phyloP scores from a whole-genome alignment of 768 basidiomycete species.

The Amanita molliuscula region DNA sequence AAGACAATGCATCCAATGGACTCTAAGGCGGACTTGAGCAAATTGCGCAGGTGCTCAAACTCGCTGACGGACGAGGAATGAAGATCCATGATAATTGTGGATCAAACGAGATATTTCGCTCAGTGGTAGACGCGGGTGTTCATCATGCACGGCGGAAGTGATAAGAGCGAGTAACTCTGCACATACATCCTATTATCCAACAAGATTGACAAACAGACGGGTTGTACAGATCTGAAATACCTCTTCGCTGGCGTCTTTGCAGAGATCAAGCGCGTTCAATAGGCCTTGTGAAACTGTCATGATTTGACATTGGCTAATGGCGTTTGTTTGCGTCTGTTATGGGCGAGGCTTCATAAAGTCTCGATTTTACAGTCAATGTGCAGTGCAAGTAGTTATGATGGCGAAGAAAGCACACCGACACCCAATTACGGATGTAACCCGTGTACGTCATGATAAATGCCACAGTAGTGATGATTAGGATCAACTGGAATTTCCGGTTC shows the following conservation, averaged over 20 bases:
- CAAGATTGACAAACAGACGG: background rate
- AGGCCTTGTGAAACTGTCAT: background rate
- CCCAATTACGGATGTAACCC: too few species aligned
- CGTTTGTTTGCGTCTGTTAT: background rate
- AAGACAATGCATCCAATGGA: slow-evolving; percentile 31
- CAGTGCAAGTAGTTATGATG: too few species aligned
- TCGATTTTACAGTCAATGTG: too few species aligned
- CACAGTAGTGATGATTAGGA: too few species aligned
- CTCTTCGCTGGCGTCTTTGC: slow-evolving; percentile 10
- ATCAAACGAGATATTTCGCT: slow-evolving; percentile 22
- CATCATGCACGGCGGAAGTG: slow-evolving; percentile 24
- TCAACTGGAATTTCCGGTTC: too few species aligned
- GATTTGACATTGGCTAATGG: background rate
- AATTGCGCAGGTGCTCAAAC: background rate
- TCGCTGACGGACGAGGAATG: slow-evolving; percentile 12
- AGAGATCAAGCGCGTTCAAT: slow-evolving; percentile 9
- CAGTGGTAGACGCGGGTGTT: slow-evolving; percentile 16
- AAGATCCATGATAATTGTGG: slow-evolving; percentile 12
- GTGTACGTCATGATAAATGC: too few species aligned
- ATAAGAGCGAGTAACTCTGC: slow-evolving; percentile 22
- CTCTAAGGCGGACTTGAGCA: slow-evolving; percentile 21
- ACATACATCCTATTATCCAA: slow-evolving; percentile 16
- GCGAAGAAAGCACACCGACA: too few species aligned
- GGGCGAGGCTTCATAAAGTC: too few species aligned
- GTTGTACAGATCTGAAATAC: slow-evolving; percentile 2